These are phyloP conservation scores for Auxenochlorella pyrenoidosa DNA, from an alignment of 139 green algal genomes.

Conservation along the genomic window DNA sequence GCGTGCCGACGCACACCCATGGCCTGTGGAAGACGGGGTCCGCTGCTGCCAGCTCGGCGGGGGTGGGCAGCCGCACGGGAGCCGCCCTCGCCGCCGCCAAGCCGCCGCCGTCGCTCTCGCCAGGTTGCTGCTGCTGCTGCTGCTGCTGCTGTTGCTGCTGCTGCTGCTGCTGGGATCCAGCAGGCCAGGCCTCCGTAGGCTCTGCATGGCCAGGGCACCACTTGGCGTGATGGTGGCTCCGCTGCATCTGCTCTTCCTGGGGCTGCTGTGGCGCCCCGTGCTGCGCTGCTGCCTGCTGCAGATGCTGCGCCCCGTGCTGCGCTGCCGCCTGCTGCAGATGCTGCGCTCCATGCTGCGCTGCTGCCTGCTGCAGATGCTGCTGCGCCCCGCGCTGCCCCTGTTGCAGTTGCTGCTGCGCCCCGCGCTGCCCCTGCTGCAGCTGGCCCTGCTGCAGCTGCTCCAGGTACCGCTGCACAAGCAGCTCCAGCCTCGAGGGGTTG, in stretches of 20 bases:
- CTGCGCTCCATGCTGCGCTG: too few species aligned
- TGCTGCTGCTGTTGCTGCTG: background rate
- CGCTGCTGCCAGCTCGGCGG: slow-evolving; percentile 50
- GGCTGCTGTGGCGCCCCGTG: too few species aligned
- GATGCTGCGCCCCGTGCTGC: too few species aligned
- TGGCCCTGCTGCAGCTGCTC: background rate
- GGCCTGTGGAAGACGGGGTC: slow-evolving; percentile 50
- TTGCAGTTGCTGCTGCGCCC: background rate
- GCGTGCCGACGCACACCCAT: slow-evolving; percentile 14
- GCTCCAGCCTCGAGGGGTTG: slow-evolving; percentile 69
- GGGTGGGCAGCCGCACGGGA: slow-evolving; percentile 54
- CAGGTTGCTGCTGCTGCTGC: background rate
- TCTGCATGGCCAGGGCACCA: background rate
- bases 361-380: background rate
- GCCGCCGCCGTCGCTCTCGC: background rate
- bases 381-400: too few species aligned
- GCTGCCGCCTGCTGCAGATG: background rate
- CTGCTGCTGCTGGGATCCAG: background rate
- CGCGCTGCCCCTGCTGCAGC: background rate
- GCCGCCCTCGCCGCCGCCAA: background rate
- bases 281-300: background rate
- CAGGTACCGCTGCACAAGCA: slow-evolving; percentile 41
- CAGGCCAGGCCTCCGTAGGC: background rate
- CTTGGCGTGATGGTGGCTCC: slow-evolving; percentile 9
- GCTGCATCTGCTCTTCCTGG: too few species aligned